Evolutionary conservation across 495 filamentous ascomycete species (phyloP).

Genomic region (Trichoderma reesei): DNA sequence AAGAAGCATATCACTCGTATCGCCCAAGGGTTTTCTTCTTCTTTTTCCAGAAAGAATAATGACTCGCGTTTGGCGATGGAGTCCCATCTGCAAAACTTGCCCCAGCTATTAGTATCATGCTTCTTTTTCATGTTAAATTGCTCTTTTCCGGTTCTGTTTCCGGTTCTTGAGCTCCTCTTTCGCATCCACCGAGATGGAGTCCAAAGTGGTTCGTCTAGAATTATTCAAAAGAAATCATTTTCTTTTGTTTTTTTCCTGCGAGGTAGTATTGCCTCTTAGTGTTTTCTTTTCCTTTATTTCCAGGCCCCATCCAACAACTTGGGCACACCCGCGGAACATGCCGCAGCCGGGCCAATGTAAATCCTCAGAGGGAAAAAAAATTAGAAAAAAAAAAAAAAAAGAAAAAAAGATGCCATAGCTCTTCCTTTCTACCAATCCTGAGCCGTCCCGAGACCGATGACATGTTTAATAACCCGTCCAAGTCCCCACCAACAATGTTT

Average conservation of each 20-base stretch:
- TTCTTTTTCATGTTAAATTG: not conserved
- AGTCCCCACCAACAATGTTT: constrained; percentile 1
- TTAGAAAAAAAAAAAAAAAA: no score
- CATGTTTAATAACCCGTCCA: not conserved
- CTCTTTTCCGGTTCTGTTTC: not conserved
- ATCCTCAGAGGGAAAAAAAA: no score
- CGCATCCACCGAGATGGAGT: not conserved
- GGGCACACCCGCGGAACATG: not conserved
- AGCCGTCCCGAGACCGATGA: not conserved
- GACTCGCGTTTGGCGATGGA: not conserved
- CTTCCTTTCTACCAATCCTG: not conserved
- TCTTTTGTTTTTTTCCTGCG: no score
- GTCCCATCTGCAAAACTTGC: not conserved
- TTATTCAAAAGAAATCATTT: no score
- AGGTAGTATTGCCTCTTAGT: no score
- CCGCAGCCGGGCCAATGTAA: not conserved
- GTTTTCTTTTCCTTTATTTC: no score
- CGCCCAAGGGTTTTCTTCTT: no score
- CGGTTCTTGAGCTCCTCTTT: not conserved
- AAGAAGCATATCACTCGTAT: no score
- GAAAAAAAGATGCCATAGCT: no score
- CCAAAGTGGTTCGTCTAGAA: not conserved
- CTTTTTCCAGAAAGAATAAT: no score
- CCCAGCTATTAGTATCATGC: not conserved
- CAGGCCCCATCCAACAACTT: no score